Conservation (phyloP, 768 basidiomycete species). For the Suillus placidus region DNA sequence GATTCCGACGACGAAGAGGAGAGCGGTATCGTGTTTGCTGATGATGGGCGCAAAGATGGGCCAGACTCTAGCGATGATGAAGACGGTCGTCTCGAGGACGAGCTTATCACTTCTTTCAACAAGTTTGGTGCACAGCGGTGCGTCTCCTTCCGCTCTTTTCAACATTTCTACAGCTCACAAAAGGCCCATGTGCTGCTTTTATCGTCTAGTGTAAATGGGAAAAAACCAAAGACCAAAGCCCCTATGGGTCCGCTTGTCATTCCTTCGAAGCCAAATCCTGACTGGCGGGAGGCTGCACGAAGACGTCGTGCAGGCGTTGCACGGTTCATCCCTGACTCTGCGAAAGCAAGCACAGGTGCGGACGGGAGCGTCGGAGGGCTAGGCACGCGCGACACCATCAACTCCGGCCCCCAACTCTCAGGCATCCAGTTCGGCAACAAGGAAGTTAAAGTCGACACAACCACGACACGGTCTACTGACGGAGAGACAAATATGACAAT, state of each 20-base stretch:
- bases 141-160: conserved; percentile 41
- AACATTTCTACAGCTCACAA: conserved; percentile 50
- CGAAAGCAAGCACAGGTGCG: conserved; percentile 53
- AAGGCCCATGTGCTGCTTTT: conserved; percentile 25
- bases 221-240: conserved; percentile 38
- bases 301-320: conserved; percentile 44
- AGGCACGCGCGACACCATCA: conserved; percentile 74
- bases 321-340: conserved; percentile 66
- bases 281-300: conserved; percentile 85
- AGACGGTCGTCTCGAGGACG: conserved; percentile 56
- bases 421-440: conserved; percentile 60
- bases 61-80: conserved; percentile 60
- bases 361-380: conserved; percentile 80
- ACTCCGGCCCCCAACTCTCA: conserved; percentile 69
- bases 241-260: conserved; percentile 77
- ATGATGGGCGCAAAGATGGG: conserved; percentile 30
- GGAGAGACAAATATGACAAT: conserved; percentile 30
- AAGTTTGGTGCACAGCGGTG: conserved; percentile 84
- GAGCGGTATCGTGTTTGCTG: conserved; percentile 24
- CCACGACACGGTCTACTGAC: not conserved
- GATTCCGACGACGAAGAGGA: too few species aligned
- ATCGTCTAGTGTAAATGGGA: conserved; percentile 45
- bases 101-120: conserved; percentile 74
- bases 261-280: conserved; percentile 80
- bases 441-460: conserved; percentile 21